Evolutionary conservation across 1,139 yeast genomes (phyloP), one percentile per base, ranked within the genome.

Genomic region (Geotrichum siamense): DNA sequence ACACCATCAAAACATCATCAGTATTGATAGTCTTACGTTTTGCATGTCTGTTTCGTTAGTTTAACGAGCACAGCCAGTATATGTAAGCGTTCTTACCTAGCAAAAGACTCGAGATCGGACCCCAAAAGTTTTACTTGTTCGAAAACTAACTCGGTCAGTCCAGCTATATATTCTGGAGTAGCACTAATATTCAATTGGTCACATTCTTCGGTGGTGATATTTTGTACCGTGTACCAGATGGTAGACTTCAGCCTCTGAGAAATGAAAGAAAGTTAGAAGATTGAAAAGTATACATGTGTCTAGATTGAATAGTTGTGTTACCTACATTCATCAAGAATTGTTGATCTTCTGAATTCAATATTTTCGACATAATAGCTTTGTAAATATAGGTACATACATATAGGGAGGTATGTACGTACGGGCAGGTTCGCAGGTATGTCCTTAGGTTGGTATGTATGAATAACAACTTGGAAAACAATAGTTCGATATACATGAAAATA

Each of bases 1-100:
- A 55, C 22, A 59, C 55, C 62, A 61, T 56, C 20, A 48, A 43
- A n/a, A 61, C 51, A 38, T 61, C 65, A 15, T 57, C 62, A 12
- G 52, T 46, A 29, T 49, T 54, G 9, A 61, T 47, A 6, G 54
- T 51, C 31, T 58, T 57, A 10, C 64, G 53, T 32, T 55, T 51
- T 5, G 60, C 64, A 44, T 60, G 64, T 37, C 61, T 56, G 19
- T 19, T 17, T 17, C 12, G n/a, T n/a, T n/a, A n/a, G n/a, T n/a
- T n/a, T 20, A 10, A 27, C 12, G 16, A 19, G 31, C 25, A 15
- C n/a, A 10, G 17, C 23, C 17, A 3, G 22, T 16, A 19, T 19
- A 32, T 19, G 12, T 23, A 23, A 10, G 16, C 15, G 6, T 17
- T 27, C 56, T 32, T 44, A 52, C 54, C 54, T 50, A n/a, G 62